Evolutionary conservation across 768 basidiomycete genomes (phyloP), one percentile per base, ranked within the genome.

Genomic region (Tylopilus balloui): DNA sequence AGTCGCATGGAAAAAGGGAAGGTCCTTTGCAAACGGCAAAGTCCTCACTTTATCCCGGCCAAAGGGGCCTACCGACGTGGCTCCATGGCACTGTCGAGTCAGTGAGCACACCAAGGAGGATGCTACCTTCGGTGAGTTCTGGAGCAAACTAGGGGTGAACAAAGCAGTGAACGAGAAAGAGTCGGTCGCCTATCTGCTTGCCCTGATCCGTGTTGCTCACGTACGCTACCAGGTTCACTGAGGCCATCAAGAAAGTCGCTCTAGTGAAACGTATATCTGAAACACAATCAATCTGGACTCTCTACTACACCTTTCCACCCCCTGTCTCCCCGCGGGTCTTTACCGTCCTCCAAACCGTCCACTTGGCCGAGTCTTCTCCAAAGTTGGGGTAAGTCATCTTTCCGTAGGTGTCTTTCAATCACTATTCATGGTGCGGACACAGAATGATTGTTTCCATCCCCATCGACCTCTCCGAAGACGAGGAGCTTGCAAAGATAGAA

Each of bases 241-340:
- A 77, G 5, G 75, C 78, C 36, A 75, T 89, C 54, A 74, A 81
- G 59, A 81, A 84, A 58, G 84, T 78, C 2, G 75, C 75, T 4
- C 71, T 77, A 55, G 69, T 90, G 54, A 81, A 83, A 64, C 74
- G 75, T 21, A 62, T 89, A 36, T 86, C 86, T 0, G 71, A 78
- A 11, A 83, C 76, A 3, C 78, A 83, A 42, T 70, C 73, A 3
- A 80, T 89, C 52, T 89, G 86, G 86, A 77, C 83, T 0, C 53
- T 86, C 51, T 79, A 80, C 64, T 91, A 91, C 66, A 83, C 76
- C 3, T 86, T 89, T 66, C 71, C 79, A 1, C 79, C 84, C 6
- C 81, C 86, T 3, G 66, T 89, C 17, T 82, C 86, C 3, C 80
- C 86, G 10, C 81, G 88, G 13, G 77, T 86, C 19, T 91, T 89